phyloP scores from a whole-genome alignment of 345 rosid genomes.

The Eucalyptus melliodora region DNA sequence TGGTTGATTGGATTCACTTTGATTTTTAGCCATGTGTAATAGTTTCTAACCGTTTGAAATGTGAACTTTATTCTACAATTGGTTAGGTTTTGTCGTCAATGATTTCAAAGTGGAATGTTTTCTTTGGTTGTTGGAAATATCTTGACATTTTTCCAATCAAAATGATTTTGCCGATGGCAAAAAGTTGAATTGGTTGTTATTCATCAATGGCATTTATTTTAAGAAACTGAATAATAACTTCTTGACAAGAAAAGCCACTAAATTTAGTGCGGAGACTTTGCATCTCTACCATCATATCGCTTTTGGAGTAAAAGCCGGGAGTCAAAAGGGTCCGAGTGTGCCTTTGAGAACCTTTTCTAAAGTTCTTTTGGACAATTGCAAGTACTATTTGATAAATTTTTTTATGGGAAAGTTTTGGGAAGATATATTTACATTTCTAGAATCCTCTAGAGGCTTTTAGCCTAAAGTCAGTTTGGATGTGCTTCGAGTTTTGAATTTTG shows the following conservation, averaged over 20 bases:
- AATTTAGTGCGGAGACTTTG: neutral
- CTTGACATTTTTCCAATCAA: neutral
- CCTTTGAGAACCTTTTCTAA: neutral
- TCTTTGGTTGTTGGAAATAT: neutral
- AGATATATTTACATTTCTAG: neutral
- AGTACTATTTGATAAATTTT: too few relatives aligned
- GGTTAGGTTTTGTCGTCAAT: neutral
- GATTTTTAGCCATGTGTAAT: neutral
- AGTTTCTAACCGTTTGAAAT: neutral
- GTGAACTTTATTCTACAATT: neutral
- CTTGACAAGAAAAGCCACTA: neutral
- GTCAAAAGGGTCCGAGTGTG: neutral
- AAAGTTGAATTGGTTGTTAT: neutral
- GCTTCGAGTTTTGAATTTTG: too few relatives aligned
- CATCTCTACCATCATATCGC: neutral
- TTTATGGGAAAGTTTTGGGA: neutral
- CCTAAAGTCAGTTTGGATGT: rapidly evolving
- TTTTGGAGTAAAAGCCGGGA: neutral
- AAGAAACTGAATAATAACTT: neutral
- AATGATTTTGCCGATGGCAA: neutral
- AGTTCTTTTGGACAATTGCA: neutral
- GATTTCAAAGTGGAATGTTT: neutral
- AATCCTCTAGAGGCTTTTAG: neutral
- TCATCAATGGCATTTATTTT: neutral
- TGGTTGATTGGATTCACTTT: neutral